phyloP scores from a whole-genome alignment of 2,329 filamentous ascomycete species.

The Daldinia sp. region DNA sequence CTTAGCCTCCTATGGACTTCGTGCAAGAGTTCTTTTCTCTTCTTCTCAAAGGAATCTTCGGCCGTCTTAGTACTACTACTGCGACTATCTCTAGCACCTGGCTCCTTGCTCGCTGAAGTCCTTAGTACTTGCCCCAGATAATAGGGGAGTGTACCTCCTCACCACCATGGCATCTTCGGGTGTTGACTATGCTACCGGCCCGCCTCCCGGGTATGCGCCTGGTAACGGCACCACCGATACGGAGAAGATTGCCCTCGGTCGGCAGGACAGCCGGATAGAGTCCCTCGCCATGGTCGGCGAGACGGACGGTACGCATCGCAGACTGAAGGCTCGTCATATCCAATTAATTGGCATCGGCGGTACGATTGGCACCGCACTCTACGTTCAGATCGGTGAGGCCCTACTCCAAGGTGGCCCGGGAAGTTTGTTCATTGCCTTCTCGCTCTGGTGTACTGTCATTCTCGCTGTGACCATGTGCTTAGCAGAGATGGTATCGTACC shows the following conservation, averaged over 20 bases:
- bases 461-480: conserved; percentile 71
- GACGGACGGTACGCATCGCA: conserved; percentile 62
- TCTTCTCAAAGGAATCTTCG: conserved; percentile 41
- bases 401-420: conserved; percentile 70
- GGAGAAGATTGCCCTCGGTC: conserved; percentile 42
- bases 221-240: conserved; percentile 27
- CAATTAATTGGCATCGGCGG: conserved; percentile 73
- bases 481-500: conserved; percentile 81
- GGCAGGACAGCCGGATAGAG: conserved; percentile 22
- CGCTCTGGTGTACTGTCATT: conserved; percentile 71
- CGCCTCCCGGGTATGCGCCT: conserved; percentile 25
- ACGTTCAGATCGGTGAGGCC: conserved; percentile 69
- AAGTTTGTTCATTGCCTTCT: conserved; percentile 70
- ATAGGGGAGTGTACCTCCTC: not conserved
- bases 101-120: conserved; percentile 24
- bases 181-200: conserved; percentile 33
- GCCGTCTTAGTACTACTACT: not conserved
- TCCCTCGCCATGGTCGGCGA: conserved; percentile 40
- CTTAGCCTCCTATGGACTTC: conserved; percentile 41
- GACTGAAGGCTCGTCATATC: conserved; percentile 67
- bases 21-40: conserved; percentile 44
- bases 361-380: conserved; percentile 72
- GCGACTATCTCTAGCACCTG: conserved; percentile 4
- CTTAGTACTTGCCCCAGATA: conserved; percentile 1
- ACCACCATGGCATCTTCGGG: conserved; percentile 40